Evolutionary conservation across 805 yeast species (phyloP).

Genomic region (Monosporozyma aquatica): DNA sequence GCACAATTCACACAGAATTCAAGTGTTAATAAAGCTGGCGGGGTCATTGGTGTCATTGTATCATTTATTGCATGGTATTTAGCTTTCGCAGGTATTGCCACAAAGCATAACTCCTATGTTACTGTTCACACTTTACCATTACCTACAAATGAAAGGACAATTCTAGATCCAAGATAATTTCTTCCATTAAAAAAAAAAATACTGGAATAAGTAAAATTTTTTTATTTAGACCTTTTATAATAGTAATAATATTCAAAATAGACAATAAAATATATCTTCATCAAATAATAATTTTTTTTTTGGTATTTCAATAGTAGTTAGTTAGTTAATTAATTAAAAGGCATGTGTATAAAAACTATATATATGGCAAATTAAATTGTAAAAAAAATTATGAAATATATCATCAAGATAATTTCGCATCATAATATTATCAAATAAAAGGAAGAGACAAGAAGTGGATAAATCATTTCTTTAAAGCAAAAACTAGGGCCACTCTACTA

Average conservation of each 20-base stretch:
- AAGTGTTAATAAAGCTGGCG: conserved; percentile 45
- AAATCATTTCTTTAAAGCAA: conserved; percentile 34
- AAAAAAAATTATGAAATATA: too few relatives aligned
- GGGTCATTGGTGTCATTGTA: conserved; percentile 52
- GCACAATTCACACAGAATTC: conserved; percentile 39
- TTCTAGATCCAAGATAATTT: background rate
- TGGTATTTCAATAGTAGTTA: too few relatives aligned
- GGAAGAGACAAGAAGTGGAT: background rate
- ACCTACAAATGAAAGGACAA: conserved; percentile 23
- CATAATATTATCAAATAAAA: background rate
- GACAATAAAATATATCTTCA: too few relatives aligned
- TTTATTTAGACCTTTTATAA: too few relatives aligned
- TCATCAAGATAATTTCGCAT: too few relatives aligned
- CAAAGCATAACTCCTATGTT: conserved; percentile 45
- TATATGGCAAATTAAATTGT: too few relatives aligned
- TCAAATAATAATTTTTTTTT: too few relatives aligned
- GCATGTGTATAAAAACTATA: background rate
- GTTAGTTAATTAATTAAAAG: too few relatives aligned
- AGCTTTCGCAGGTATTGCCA: conserved; percentile 63
- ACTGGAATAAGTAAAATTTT: too few relatives aligned
- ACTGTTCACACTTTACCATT: conserved; percentile 26
- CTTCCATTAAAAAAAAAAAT: too few relatives aligned
- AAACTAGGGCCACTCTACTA: conserved; percentile 56
- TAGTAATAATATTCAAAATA: too few relatives aligned
- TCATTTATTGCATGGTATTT: conserved; percentile 59